Evolutionary conservation across 192 early-diverging fungal genomes (phyloP).

Genomic region (Irineochytrium annulatum): DNA sequence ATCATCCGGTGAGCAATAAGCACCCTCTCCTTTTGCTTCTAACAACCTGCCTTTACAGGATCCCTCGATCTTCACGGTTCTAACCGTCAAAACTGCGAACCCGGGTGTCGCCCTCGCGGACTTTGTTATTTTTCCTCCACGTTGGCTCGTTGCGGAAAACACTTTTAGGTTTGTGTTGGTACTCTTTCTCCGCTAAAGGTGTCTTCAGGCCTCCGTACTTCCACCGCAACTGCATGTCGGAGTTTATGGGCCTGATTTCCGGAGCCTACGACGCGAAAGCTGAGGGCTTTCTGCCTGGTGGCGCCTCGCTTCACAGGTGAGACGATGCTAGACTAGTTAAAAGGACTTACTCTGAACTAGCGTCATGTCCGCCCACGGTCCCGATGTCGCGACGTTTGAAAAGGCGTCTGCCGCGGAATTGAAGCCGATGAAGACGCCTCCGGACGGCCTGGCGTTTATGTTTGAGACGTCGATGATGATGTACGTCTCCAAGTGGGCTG

Average conservation of each 20-base stretch:
- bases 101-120: slow-evolving; percentile 86
- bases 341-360: background rate
- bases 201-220: slow-evolving; percentile 90
- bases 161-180: slow-evolving; percentile 56
- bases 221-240: slow-evolving; percentile 96
- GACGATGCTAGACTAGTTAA: background rate
- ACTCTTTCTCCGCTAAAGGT: background rate
- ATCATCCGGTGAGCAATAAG: slow-evolving; percentile 66
- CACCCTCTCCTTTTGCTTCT: slow-evolving; percentile 5
- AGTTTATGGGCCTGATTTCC: slow-evolving; percentile 95
- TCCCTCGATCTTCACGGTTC: slow-evolving; percentile 95
- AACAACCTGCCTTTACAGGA: slow-evolving; percentile 51
- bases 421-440: slow-evolving; percentile 74
- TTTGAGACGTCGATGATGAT: slow-evolving; percentile 86
- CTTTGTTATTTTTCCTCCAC: slow-evolving; percentile 96
- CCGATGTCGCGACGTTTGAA: slow-evolving; percentile 75
- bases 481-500: slow-evolving; percentile 76
- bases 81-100: slow-evolving; percentile 82
- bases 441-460: slow-evolving; percentile 89
- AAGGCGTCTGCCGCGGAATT: slow-evolving; percentile 68
- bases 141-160: slow-evolving; percentile 86
- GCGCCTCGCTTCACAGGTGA: slow-evolving; percentile 62
- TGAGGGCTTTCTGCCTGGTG: slow-evolving; percentile 87
- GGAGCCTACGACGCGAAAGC: slow-evolving; percentile 93
- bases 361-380: slow-evolving; percentile 88